Percentiles rank a stretch among this genome's conserved stretches.
phyloP scores from a whole-genome alignment of 2,329 filamentous ascomycete species.

The Fusarium sp. region DNA sequence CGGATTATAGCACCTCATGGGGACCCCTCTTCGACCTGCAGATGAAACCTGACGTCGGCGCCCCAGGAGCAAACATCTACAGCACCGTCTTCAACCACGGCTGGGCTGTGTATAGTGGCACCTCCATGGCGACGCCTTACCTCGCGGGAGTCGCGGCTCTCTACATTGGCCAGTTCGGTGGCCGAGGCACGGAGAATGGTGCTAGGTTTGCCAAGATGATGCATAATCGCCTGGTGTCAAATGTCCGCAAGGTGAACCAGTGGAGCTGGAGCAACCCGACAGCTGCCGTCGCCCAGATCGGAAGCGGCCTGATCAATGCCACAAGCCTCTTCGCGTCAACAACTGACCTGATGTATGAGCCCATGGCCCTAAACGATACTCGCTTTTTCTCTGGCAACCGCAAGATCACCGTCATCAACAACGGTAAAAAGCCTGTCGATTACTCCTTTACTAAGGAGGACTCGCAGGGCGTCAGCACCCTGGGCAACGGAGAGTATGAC shows the following conservation, averaged over 20 bases:
- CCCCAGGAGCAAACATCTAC: constrained; percentile 8
- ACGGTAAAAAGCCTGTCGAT: constrained; percentile 2
- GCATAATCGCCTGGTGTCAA: background rate
- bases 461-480: background rate
- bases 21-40: background rate
- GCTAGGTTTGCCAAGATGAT: background rate
- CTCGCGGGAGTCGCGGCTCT: background rate
- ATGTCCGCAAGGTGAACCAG: background rate
- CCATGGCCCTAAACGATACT: constrained; percentile 60
- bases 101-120: background rate
- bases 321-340: constrained; percentile 55
- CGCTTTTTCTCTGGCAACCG: constrained; percentile 48
- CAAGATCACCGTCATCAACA: constrained; percentile 17
- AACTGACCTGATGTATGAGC: constrained; percentile 53
- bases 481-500: background rate
- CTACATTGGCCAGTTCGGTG: background rate
- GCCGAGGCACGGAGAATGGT: background rate
- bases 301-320: constrained; percentile 4
- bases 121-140: background rate
- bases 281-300: background rate
- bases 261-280: background rate
- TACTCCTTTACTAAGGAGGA: constrained; percentile 14
- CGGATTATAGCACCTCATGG: background rate
- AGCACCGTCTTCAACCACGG: background rate
- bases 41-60: constrained; percentile 14